Evolutionary conservation across 2,329 filamentous ascomycete genomes (phyloP).

Genomic region (Fusarium acutatum): DNA sequence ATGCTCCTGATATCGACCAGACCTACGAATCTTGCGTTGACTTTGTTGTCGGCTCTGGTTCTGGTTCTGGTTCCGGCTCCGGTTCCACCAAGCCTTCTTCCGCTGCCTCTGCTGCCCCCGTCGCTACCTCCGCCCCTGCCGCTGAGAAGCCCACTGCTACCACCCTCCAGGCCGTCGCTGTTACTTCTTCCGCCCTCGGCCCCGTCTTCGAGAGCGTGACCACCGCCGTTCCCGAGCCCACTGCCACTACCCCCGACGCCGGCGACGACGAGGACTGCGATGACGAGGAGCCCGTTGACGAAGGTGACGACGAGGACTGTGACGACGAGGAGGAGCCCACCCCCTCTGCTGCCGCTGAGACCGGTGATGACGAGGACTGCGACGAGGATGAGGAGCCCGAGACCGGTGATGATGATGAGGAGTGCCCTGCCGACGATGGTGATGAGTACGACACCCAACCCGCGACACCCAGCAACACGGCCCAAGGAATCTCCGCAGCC

Average conservation of each 20-base stretch:
- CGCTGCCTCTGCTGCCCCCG: constrained; percentile 4
- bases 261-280: constrained; percentile 2
- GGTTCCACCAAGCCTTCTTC: constrained; percentile 13
- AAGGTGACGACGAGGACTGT: constrained; percentile 2
- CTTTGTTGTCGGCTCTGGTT: constrained; percentile 49
- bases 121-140: background rate
- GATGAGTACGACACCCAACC: constrained; percentile 14
- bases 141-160: constrained; percentile 12
- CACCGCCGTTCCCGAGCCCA: constrained; percentile 4
- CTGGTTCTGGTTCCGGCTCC: background rate
- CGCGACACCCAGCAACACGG: background rate
- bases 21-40: constrained; percentile 72
- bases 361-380: constrained; percentile 29
- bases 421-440: constrained; percentile 31
- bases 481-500: background rate
- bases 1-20: constrained; percentile 63
- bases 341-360: background rate
- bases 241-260: constrained; percentile 8
- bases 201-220: background rate
- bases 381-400: constrained; percentile 19
- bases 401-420: constrained; percentile 24
- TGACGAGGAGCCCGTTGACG: background rate
- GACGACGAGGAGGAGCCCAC: constrained; percentile 13
- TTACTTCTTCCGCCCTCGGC: background rate
- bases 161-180: constrained; percentile 15